phyloP scores from a whole-genome alignment of 345 rosid genomes.

The Turnera subulata region DNA sequence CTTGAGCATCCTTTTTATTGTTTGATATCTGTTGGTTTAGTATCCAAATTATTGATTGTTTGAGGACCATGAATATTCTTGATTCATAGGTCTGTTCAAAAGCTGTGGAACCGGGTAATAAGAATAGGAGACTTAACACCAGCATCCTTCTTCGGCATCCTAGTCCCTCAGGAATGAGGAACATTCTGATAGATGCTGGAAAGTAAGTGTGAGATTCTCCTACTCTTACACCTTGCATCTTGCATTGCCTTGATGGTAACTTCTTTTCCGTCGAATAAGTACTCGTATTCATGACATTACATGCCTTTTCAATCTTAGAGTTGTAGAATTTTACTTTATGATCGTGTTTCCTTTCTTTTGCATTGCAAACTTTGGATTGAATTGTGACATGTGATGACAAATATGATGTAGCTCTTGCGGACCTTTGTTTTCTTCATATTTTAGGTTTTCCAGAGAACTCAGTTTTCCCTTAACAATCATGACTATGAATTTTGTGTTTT shows the following conservation, averaged over 20 bases:
- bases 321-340: background rate
- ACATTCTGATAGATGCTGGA: slow-evolving; percentile 84
- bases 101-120: slow-evolving; percentile 70
- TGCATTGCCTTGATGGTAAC: background rate
- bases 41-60: background rate
- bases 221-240: background rate
- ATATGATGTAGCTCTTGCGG: too few species aligned
- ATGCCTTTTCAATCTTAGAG: background rate
- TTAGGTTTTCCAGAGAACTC: too few species aligned
- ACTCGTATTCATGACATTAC: background rate
- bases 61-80: slow-evolving; percentile 15
- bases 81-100: slow-evolving; percentile 66
- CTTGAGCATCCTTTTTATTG: background rate
- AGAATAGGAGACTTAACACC: slow-evolving; percentile 75
- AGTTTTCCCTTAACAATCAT: too few species aligned
- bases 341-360: background rate
- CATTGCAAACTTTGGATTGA: background rate
- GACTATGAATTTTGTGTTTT: too few species aligned
- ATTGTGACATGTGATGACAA: background rate
- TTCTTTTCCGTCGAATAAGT: background rate
- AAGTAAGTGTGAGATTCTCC: slow-evolving; percentile 63
- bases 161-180: slow-evolving; percentile 41
- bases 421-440: too few species aligned
- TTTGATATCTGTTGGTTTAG: too few species aligned
- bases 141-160: slow-evolving; percentile 63